These are phyloP conservation scores for Trichoderma harzianum DNA, from an alignment of 2,329 filamentous ascomycete genomes.

Conservation along the genomic window DNA sequence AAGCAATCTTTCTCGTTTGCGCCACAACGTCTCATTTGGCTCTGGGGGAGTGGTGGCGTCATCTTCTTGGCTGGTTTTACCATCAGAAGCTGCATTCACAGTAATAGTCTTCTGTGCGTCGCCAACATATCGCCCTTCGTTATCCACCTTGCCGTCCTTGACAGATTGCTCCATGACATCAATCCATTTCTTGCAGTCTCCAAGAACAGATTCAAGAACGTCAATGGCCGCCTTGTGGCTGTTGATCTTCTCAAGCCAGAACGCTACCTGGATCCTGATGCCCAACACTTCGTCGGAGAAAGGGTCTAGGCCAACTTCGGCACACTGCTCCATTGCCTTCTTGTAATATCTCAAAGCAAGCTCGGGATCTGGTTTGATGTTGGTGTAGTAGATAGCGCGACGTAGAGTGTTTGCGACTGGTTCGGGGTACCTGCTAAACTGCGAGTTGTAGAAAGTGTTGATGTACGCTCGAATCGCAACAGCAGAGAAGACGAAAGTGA, in stretches of 20 bases:
- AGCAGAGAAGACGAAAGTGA: conserved; percentile 30
- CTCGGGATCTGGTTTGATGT: conserved; percentile 69
- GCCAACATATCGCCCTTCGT: conserved; percentile 34
- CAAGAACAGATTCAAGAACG: conserved; percentile 72
- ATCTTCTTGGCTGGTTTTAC: conserved; percentile 21
- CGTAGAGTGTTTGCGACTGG: conserved; percentile 75
- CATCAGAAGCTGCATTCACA: not conserved
- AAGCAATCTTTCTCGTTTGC: conserved; percentile 63
- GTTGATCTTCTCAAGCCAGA: conserved; percentile 74
- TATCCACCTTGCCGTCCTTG: conserved; percentile 45
- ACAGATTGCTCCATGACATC: conserved; percentile 50
- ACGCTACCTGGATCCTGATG: conserved; percentile 76
- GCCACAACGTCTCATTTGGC: conserved; percentile 49
- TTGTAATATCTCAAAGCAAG: conserved; percentile 81
- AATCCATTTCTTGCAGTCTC: conserved; percentile 64
- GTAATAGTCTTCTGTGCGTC: not conserved
- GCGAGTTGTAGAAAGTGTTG: conserved; percentile 51
- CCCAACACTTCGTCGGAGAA: conserved; percentile 90
- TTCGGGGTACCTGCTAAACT: conserved; percentile 61
- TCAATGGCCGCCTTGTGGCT: conserved; percentile 68
- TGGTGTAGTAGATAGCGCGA: conserved; percentile 81
- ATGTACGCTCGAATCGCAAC: conserved; percentile 45
- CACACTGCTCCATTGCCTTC: conserved; percentile 70
- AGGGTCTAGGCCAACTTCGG: conserved; percentile 74
- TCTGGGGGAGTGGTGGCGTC: conserved; percentile 20